Percentiles rank a stretch among this genome's conserved stretches.
Conservation (phyloP, 2,329 filamentous ascomycete species). For the Cryphonectria naterciae region DNA sequence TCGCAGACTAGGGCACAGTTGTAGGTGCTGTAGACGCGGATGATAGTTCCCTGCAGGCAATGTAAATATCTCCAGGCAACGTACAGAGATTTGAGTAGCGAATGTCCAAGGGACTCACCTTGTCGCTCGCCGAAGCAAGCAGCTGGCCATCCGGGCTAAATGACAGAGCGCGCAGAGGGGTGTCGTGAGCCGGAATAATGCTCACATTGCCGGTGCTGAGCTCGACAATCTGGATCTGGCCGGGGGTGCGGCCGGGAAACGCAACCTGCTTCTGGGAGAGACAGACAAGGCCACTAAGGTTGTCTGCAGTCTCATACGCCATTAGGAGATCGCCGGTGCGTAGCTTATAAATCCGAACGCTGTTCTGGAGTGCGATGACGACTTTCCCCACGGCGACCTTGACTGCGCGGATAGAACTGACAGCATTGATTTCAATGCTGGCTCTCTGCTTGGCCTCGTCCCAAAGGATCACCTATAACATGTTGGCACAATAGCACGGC, state of each 20-base stretch:
- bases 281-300: conserved; percentile 79
- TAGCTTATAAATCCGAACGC: conserved; percentile 73
- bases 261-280: conserved; percentile 74
- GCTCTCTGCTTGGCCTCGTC: conserved; percentile 78
- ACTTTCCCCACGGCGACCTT: conserved; percentile 77
- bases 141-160: conserved; percentile 80
- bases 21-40: conserved; percentile 81
- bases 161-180: conserved; percentile 75
- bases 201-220: conserved; percentile 79
- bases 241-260: conserved; percentile 84
- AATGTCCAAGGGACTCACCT: conserved; percentile 44
- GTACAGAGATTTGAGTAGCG: not conserved
- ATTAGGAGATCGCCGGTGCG: conserved; percentile 64
- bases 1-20: conserved; percentile 83
- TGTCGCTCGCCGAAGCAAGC: conserved; percentile 88
- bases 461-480: conserved; percentile 77
- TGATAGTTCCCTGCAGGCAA: conserved; percentile 70
- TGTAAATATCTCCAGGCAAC: not conserved
- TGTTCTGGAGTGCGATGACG: conserved; percentile 80
- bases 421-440: conserved; percentile 78
- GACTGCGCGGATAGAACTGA: conserved; percentile 79
- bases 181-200: conserved; percentile 90
- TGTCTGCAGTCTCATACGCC: conserved; percentile 84
- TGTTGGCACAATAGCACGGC: not conserved
- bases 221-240: conserved; percentile 88